Evolutionary conservation across 192 early-diverging fungal species (phyloP).

Genomic region (Glomus cerebriforme): DNA sequence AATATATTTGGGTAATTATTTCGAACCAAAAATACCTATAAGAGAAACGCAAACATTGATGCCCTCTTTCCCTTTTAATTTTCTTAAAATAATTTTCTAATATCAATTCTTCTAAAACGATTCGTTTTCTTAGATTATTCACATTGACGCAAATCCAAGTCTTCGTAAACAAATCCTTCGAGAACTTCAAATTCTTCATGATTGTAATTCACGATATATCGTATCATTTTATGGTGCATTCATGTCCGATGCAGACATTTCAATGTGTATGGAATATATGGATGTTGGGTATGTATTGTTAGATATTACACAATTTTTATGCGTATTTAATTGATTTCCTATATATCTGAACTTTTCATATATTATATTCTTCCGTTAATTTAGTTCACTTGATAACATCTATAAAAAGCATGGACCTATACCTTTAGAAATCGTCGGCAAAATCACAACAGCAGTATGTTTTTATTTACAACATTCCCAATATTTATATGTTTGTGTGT

Average conservation of each 20-base stretch:
- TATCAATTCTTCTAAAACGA: not conserved
- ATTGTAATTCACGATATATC: constrained; percentile 93
- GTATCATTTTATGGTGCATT: constrained; percentile 98
- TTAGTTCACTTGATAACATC: constrained; percentile 83
- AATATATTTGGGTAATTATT: not conserved
- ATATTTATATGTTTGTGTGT: constrained; percentile 12
- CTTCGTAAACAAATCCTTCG: constrained; percentile 89
- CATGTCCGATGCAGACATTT: constrained; percentile 77
- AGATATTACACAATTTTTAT: not conserved
- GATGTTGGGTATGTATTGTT: constrained; percentile 67
- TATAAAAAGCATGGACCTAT: constrained; percentile 91
- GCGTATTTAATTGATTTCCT: not conserved
- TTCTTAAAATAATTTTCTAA: not conserved
- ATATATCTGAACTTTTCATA: not conserved
- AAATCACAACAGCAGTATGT: constrained; percentile 78
- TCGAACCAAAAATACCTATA: not conserved
- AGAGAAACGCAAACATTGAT: not conserved
- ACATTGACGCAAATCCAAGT: constrained; percentile 63
- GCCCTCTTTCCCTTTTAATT: not conserved
- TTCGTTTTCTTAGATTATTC: constrained; percentile 40
- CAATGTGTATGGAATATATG: constrained; percentile 99
- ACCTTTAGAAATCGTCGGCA: constrained; percentile 82
- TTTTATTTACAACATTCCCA: not conserved
- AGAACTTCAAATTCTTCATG: constrained; percentile 94
- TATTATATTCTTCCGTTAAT: not conserved